These are phyloP conservation scores for Golubevia pallescens DNA, from an alignment of 1,284 basidiomycete genomes.

Conservation along the genomic window DNA sequence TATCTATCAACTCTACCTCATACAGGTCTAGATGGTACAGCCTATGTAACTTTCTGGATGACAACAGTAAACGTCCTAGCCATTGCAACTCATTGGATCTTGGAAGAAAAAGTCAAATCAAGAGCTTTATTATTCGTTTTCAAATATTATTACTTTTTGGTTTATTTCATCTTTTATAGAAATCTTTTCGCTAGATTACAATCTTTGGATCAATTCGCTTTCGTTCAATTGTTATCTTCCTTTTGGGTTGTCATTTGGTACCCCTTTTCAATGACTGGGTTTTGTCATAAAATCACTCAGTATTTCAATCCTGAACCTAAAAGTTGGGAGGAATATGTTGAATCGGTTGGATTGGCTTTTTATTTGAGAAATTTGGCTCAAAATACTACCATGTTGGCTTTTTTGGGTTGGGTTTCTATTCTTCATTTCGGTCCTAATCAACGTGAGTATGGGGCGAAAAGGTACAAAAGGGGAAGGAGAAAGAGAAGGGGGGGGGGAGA, in stretches of 20 bases:
- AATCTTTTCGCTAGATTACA: conserved; percentile 65
- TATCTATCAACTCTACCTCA: conserved; percentile 70
- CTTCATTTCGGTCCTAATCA: conserved; percentile 69
- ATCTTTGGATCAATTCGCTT: conserved; percentile 66
- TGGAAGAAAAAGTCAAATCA: conserved; percentile 68
- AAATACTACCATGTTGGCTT: conserved; percentile 67
- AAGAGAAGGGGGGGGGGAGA: too few species aligned
- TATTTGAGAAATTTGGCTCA: conserved; percentile 70
- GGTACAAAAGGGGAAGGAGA: not conserved
- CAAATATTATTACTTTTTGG: conserved; percentile 43
- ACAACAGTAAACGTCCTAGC: conserved; percentile 68
- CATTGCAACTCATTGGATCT: conserved; percentile 67
- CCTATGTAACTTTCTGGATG: conserved; percentile 70
- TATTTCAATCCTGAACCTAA: conserved; percentile 67
- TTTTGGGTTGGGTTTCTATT: conserved; percentile 66
- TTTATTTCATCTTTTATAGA: conserved; percentile 66
- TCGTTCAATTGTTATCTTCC: conserved; percentile 69
- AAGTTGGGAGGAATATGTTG: conserved; percentile 68
- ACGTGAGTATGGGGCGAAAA: too few species aligned
- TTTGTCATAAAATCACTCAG: conserved; percentile 66
- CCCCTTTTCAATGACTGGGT: conserved; percentile 68
- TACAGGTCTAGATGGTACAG: conserved; percentile 68
- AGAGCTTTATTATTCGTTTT: conserved; percentile 69
- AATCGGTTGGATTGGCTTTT: conserved; percentile 66
- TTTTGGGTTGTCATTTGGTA: conserved; percentile 69